A percentile compares a stretch with the other conserved stretches of the same genome.
Conservation (phyloP, 768 basidiomycete genomes). For the Podaxis sp. region DNA sequence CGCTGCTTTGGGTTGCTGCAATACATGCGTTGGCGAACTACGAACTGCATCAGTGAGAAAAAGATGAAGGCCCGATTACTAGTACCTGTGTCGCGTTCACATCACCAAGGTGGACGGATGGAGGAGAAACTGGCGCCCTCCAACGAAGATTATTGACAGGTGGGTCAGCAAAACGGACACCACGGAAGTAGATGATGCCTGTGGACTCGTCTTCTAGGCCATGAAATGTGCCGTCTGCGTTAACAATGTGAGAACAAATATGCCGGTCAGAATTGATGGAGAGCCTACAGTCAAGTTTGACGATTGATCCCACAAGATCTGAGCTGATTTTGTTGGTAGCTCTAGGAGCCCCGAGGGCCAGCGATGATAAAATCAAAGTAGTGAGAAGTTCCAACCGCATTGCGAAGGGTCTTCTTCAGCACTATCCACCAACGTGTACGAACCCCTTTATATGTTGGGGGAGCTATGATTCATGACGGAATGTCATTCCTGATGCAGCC, state of each 20-base stretch:
- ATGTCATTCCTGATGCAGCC: not conserved
- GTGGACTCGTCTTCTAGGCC: conserved; percentile 28
- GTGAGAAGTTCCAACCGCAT: not conserved
- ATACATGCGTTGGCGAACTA: conserved; percentile 37
- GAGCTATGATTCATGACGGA: not conserved
- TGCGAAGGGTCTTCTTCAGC: not conserved
- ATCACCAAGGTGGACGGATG: conserved; percentile 31
- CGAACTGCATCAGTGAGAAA: not conserved
- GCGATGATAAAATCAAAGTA: not conserved
- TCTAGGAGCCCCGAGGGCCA: not conserved
- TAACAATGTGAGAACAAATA: not conserved
- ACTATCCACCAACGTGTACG: not conserved
- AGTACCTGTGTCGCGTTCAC: conserved; percentile 35
- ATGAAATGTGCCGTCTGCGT: conserved; percentile 36
- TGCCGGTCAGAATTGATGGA: not conserved
- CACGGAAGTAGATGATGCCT: conserved; percentile 35
- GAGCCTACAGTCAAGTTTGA: not conserved
- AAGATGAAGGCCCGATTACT: not conserved
- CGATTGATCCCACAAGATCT: not conserved
- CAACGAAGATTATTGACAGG: conserved; percentile 40
- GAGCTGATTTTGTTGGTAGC: not conserved
- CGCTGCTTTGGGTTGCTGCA: conserved; percentile 26
- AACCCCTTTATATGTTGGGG: not conserved
- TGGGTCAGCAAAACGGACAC: conserved; percentile 42
- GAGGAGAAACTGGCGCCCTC: conserved; percentile 37